A percentile compares a stretch with the other conserved stretches of the same genome.
phyloP scores from a whole-genome alignment of 176 grass and related monocot genomes.

The Musa troglodytarum region DNA sequence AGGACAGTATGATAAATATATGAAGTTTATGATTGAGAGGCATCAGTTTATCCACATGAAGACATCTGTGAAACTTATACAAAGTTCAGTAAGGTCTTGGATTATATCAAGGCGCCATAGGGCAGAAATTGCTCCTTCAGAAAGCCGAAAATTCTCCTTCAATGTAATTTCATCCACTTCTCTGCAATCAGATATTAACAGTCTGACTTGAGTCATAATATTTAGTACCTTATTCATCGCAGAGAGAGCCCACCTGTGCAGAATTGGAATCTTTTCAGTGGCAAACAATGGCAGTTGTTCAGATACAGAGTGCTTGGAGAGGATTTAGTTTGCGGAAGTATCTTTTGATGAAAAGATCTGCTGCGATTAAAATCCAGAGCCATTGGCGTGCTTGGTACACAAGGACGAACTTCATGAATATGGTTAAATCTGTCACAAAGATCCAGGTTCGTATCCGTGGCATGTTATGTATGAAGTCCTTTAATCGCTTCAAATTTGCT shows the following conservation, averaged over 20 bases:
- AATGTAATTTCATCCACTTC: background rate
- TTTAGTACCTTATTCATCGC: conserved; percentile 14
- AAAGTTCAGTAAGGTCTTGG: conserved; percentile 40
- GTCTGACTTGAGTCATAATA: background rate
- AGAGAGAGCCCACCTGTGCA: conserved; percentile 11
- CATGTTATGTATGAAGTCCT: conserved; percentile 21
- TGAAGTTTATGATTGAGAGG: conserved; percentile 44
- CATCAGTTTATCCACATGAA: conserved; percentile 43
- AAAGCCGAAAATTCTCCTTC: conserved; percentile 10
- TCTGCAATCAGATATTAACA: background rate
- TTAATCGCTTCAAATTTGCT: conserved; percentile 16
- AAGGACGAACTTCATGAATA: conserved; percentile 26
- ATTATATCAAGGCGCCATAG: conserved; percentile 24
- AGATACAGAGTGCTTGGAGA: conserved; percentile 46
- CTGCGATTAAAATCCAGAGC: conserved; percentile 51
- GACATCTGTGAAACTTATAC: conserved; percentile 36
- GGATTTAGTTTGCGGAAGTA: conserved; percentile 21
- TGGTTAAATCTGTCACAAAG: conserved; percentile 25
- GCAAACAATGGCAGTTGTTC: conserved; percentile 33
- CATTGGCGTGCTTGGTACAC: conserved; percentile 36
- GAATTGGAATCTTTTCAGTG: conserved; percentile 2
- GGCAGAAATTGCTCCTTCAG: conserved; percentile 4
- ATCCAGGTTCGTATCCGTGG: conserved; percentile 35
- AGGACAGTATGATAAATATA: conserved; percentile 30
- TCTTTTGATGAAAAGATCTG: conserved; percentile 19